phyloP scores from a whole-genome alignment of 345 rosid genomes.

The Salix udensis region DNA sequence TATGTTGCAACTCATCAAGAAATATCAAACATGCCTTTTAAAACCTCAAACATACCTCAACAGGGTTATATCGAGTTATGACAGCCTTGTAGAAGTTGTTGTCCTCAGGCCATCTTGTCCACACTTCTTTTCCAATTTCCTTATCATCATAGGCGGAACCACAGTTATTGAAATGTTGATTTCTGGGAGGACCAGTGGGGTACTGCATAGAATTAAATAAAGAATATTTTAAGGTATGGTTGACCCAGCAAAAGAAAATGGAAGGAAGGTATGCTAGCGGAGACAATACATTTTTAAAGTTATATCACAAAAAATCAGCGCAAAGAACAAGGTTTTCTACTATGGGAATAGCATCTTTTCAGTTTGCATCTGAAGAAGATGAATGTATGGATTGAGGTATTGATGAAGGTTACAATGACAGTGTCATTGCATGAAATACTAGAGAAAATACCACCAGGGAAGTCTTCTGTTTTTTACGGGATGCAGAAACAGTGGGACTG shows the following conservation, averaged over 20 bases:
- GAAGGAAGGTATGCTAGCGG: slow-evolving; percentile 2
- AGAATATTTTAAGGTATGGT: slow-evolving; percentile 35
- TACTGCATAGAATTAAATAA: slow-evolving; percentile 48
- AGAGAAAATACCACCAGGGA: slow-evolving; percentile 51
- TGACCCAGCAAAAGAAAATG: slow-evolving; percentile 32
- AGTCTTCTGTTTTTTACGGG: slow-evolving; percentile 85
- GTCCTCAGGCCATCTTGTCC: slow-evolving; percentile 99
- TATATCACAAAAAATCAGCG: slow-evolving; percentile 5
- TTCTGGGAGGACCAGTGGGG: slow-evolving; percentile 51
- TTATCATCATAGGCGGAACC: slow-evolving; percentile 40
- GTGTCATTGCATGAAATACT: slow-evolving; percentile 6
- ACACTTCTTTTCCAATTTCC: slow-evolving; percentile 83
- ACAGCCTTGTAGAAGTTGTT: slow-evolving; percentile 87
- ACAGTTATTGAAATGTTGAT: slow-evolving; percentile 47
- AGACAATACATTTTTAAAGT: neutral
- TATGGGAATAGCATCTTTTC: neutral
- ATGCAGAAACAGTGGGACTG: slow-evolving; percentile 69
- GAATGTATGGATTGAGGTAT: slow-evolving; percentile 11
- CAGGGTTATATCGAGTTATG: slow-evolving; percentile 72
- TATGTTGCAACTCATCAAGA: neutral
- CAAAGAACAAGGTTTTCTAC: slow-evolving; percentile 4
- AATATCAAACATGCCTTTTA: neutral
- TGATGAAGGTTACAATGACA: slow-evolving; percentile 6
- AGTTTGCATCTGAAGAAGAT: slow-evolving; percentile 16
- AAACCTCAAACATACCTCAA: slow-evolving; percentile 45